Base-by-base conservation (phyloP, 352 stramenopile species). In the Pythium phragmitis region DNA sequence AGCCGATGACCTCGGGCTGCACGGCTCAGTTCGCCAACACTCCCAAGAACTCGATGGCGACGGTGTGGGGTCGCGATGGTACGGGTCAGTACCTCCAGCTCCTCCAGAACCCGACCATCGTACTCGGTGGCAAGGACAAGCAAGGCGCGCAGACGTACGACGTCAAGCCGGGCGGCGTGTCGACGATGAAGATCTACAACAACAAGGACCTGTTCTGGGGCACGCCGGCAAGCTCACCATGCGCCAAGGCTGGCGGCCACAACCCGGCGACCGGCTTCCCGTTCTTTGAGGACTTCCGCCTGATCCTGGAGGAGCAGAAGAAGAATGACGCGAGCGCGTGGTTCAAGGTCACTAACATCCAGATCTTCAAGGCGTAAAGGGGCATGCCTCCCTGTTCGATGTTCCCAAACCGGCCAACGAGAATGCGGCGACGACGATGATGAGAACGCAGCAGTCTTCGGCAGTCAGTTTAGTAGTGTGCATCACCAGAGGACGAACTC, bases 281-380 rank as follows among this genome's bases (percentile, higher is more conserved):
- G 7, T 91, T 89, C 72, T 92, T 90, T 57, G 80, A 89, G 58
- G 80, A 77, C 54, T 91, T 92, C 71, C 76, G 78, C 36, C 62
- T 92, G 63, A 77, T 91, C 50, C 55, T 91, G 14, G 81, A 92
- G 56, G 84, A 91, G 72, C 81, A 92, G 72, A 90, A 87, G 67
- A 87, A 88, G 73, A 57, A 62, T 43, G 81, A 90, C 68, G 65
- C 65, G n/a, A 83, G 75, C 46, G 81, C 79, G 28, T 87, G 67
- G 52, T 90, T 90, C 70, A 87, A 81, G 52, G 77, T 59, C n/a
- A 90, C 72, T 55, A 85, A 90, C 68, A 81, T 90, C 67, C 75
- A 88, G 72, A 82, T 89, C 68, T 52, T 52, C 46, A 26, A 52
- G 46, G 33, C 23, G 46, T 34, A 52, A 12, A 26, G 23, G 33